Evolutionary conservation across 2,329 filamentous ascomycete species (phyloP), one percentile per base, ranked within the genome.

Genomic region (Aspergillus sojae): DNA sequence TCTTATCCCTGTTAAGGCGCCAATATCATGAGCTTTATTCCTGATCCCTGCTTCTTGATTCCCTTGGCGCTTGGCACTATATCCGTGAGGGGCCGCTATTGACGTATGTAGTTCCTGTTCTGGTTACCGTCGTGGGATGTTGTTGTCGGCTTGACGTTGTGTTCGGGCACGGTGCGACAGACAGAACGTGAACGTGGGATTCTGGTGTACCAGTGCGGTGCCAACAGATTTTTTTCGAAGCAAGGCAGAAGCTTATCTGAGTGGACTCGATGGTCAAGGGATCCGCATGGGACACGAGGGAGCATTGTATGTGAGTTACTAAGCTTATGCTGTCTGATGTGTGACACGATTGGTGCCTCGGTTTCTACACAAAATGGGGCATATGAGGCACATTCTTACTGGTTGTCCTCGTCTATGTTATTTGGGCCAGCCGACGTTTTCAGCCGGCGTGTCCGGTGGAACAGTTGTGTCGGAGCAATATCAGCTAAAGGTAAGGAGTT

Each of bases 21-120:
- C 1, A 54, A 46, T 36, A 23, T 36, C 32, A 14, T 12, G 57
- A 62, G 61, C 61, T 62, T 60, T 32, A 26, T 34, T 12, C 14
- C 41, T 60, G 26, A 56, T 55, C 23, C n/a, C 16, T 54, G n/a
- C 14, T 48, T 23, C 41, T 30, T 43, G 45, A 32, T 14, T 55
- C 34, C 16, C 61, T 62, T 62, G 61, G 57, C 56, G 50, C 57
- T 62, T 60, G 46, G 46, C 46, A 23, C 5, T 43, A 12, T 19
- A 11, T 52, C 28, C 3, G 5, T 50, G 28, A 48, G 30, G 30
- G 30, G 43, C 57, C 45, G 16, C 11, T 12, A 45, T 53, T 54
- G 46, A 60, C 58, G 58, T 54, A 52, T 36, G 52, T 16, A 55
- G 52, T 14, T 39, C 32, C 34, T 39, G n/a, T 19, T 55, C 12